Evolutionary conservation across 495 filamentous ascomycete species (phyloP), one percentile per base, ranked within the genome.

Genomic region (Aspergillus bertholletiae): DNA sequence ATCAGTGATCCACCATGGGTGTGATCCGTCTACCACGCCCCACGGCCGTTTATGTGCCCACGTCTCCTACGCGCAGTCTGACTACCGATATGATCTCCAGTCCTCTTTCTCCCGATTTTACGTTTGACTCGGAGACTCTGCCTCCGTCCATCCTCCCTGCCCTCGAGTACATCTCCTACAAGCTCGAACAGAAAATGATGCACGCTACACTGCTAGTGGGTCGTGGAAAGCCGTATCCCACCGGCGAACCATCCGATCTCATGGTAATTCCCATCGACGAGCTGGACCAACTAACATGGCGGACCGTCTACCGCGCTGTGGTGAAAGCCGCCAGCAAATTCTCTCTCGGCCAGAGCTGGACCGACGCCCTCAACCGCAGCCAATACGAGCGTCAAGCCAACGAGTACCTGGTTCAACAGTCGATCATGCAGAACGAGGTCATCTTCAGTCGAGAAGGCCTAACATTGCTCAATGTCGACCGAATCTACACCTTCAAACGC

Each of bases 401-500:
- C 59, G 65, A 73, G 30, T 79, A 88, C 55, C 73, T 91, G 3
- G 72, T 88, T 26, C 74, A 81, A 30, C 80, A 84, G 46, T 89
- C 86, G 8, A 76, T 88, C 23, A 61, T 75, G 40, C 87, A 89
- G 61, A 86, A 89, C 59, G 83, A 88, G 46, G 72, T 86, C 27
- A 70, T 90, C 51, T 90, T 87, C 74, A 79, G 82, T 24, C 81
- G 84, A n/a, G 85, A 86, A 44, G 84, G 84, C 32, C 70, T 91
- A 27, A 87, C 81, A 1, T 66, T 90, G 27, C 68, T 90, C 0
- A 83, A 81, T 15, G 79, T 90, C 40, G 87, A 91, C 66, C 80
- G 85, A 52, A 74, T 89, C 60, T 89, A 88, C 69, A 88, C 81
- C 40, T 85, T 91, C 73, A 88, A 88, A 61, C 77, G 80, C 28